Conservation (phyloP, 371 early-diverging fungal species). For the Lichtheimia hyalospora region DNA sequence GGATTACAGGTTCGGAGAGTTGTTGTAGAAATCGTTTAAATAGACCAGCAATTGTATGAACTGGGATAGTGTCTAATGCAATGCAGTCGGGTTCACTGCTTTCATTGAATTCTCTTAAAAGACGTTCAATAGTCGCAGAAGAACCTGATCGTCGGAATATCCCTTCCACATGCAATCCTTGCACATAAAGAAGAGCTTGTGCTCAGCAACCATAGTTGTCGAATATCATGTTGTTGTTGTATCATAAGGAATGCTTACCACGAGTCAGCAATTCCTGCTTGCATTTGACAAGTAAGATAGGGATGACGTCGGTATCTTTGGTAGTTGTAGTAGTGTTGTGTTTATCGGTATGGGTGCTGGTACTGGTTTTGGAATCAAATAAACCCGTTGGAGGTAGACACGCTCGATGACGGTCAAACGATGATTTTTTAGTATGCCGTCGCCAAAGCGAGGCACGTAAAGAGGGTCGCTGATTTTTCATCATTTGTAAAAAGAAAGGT, state of each 20-base stretch:
- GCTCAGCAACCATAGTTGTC: background rate
- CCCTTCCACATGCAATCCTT: constrained; percentile 28
- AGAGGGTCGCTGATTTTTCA: background rate
- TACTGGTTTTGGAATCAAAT: background rate
- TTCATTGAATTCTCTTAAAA: constrained; percentile 21
- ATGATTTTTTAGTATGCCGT: constrained; percentile 1
- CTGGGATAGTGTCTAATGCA: constrained; percentile 8
- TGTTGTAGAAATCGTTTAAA: constrained; percentile 57
- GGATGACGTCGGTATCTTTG: background rate
- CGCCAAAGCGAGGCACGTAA: background rate
- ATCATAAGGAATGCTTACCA: background rate
- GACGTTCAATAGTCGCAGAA: constrained; percentile 20
- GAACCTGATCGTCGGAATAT: constrained; percentile 38
- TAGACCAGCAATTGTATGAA: constrained; percentile 44
- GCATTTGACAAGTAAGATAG: constrained; percentile 3
- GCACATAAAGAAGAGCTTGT: background rate
- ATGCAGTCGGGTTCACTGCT: constrained; percentile 5
- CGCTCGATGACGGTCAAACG: background rate
- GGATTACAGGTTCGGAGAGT: constrained; percentile 57
- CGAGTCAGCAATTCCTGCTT: constrained; percentile 4
- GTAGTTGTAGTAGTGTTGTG: background rate
- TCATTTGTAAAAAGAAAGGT: too few relatives aligned
- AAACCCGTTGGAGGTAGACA: background rate
- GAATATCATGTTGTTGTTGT: background rate
- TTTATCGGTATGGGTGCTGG: background rate